Percentiles rank a stretch among this genome's conserved stretches.
phyloP scores from a whole-genome alignment of 495 filamentous ascomycete genomes.

The Lasiosphaeris hirsuta region DNA sequence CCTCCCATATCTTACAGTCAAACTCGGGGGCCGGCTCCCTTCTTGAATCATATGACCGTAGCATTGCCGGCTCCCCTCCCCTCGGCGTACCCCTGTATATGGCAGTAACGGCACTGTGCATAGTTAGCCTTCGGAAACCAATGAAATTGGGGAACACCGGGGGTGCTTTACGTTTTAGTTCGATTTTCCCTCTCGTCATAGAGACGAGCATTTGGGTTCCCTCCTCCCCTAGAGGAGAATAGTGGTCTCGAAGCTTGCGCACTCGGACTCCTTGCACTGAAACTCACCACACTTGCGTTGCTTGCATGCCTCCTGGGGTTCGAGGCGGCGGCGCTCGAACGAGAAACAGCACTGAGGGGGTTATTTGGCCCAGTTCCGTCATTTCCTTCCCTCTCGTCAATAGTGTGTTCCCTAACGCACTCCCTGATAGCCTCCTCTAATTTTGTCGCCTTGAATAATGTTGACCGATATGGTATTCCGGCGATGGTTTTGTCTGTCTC shows the following conservation, averaged over 20 bases:
- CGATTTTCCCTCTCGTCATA: slow-evolving; percentile 82
- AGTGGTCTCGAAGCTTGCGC: slow-evolving; percentile 33
- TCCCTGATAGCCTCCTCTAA: slow-evolving; percentile 91
- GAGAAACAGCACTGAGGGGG: slow-evolving; percentile 34
- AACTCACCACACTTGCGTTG: slow-evolving; percentile 61
- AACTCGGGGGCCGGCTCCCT: slow-evolving; percentile 86
- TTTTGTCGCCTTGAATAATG: slow-evolving; percentile 92
- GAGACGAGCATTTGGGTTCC: slow-evolving; percentile 62
- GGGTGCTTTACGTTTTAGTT: slow-evolving; percentile 80
- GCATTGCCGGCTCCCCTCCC: slow-evolving; percentile 62
- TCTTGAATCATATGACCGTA: slow-evolving; percentile 92
- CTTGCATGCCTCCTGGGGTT: slow-evolving; percentile 49
- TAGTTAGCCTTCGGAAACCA: not conserved
- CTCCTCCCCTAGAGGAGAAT: slow-evolving; percentile 49
- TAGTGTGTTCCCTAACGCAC: slow-evolving; percentile 81
- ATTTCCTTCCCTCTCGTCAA: slow-evolving; percentile 78
- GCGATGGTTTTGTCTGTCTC: slow-evolving; percentile 97
- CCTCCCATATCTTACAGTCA: slow-evolving; percentile 92
- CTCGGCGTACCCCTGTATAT: slow-evolving; percentile 77
- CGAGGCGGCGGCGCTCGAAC: slow-evolving; percentile 34
- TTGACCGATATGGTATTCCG: slow-evolving; percentile 89
- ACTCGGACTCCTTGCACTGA: slow-evolving; percentile 48
- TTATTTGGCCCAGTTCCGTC: slow-evolving; percentile 40
- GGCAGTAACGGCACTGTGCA: slow-evolving; percentile 75
- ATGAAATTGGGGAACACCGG: slow-evolving; percentile 29